Percentiles rank a stretch among this genome's conserved stretches.
Evolutionary conservation across 2,329 filamentous ascomycete species (phyloP).

Genomic region (Ceratocystis diversiconidia): DNA sequence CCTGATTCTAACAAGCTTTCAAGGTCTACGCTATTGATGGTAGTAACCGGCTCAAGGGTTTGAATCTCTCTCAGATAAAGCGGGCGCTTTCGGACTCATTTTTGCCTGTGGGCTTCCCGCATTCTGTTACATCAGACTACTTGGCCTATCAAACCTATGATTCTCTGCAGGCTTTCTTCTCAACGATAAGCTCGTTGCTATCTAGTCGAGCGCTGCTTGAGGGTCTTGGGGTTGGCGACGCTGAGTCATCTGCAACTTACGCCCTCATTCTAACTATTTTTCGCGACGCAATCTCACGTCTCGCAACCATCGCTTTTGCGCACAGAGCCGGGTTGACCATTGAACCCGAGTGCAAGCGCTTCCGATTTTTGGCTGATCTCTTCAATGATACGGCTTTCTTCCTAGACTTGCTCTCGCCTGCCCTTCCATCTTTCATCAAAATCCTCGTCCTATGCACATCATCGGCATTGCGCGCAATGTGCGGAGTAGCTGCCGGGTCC

Average conservation of each 20-base stretch:
- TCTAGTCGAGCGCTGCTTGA: constrained; percentile 72
- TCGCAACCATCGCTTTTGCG: constrained; percentile 78
- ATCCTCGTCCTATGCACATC: constrained; percentile 36
- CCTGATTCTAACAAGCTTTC: background rate
- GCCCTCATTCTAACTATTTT: constrained; percentile 72
- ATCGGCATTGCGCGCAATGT: constrained; percentile 47
- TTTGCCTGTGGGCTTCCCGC: constrained; percentile 73
- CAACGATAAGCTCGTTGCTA: constrained; percentile 64
- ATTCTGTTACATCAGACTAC: constrained; percentile 77
- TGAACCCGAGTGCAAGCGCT: constrained; percentile 82
- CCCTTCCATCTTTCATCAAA: constrained; percentile 43
- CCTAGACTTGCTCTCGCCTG: constrained; percentile 69
- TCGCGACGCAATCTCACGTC: constrained; percentile 64
- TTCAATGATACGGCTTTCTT: constrained; percentile 81
- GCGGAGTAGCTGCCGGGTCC: constrained; percentile 79
- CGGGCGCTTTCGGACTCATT: constrained; percentile 50
- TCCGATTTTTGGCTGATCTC: constrained; percentile 71
- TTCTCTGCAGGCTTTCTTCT: constrained; percentile 72
- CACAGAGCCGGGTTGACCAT: constrained; percentile 68
- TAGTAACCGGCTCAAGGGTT: background rate
- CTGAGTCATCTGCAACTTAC: constrained; percentile 61
- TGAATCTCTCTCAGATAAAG: constrained; percentile 5
- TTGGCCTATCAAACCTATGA: constrained; percentile 57
- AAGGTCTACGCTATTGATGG: background rate
- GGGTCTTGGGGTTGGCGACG: constrained; percentile 68